Base-by-base conservation (phyloP, 108 stramenopile species). In the Pseudonitzschia delicatissima region DNA sequence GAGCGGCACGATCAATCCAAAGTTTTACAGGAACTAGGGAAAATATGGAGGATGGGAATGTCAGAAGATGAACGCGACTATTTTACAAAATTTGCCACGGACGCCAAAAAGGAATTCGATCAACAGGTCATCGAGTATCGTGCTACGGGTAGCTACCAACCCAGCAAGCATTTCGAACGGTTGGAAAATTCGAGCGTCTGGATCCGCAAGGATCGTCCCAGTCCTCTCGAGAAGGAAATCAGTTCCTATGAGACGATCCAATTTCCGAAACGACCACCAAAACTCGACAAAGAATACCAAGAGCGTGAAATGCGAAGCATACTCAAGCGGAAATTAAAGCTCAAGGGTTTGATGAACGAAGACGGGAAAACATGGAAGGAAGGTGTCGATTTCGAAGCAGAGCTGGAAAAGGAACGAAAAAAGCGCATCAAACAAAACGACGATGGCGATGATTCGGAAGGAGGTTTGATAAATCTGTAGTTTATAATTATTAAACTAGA, bases 151-250 rank as follows among this genome's bases (percentile, higher is more conserved):
- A 25, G 58, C 0, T 94, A 78, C 65, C 68, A 48, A 8, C 82
- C 82, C 0, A 80, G 66, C 45, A 42, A 53, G 2, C 18, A 40
- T 0, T 81, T 91, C 64, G 8, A 44, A n/a, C 60, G 74, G 35
- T 34, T 87, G 31, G 80, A 75, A 20, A 70, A 57, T 45, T 67
- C 64, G 7, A 86, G 82, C 27, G 79, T 86, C 0, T 94, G 90
- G 93, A 81, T 94, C 5, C 69, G 78, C 4, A 77, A 70, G 60
- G 55, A 57, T 36, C 27, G 25, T n/a, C 66, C 37, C 1, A 91
- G 87, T 79, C 82, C 53, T 5, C 78, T 94, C 77, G 93, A 94
- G 68, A 61, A 55, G 21, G 93, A 94, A 79, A 79, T 94, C 51
- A 61, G 76, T 13, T 66, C 57, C 1, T 94, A 91, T 76, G 76